A percentile compares a stretch with the other conserved stretches of the same genome.
Conservation (phyloP, 2,329 filamentous ascomycete genomes). For the Beauveria pseudobassiana region DNA sequence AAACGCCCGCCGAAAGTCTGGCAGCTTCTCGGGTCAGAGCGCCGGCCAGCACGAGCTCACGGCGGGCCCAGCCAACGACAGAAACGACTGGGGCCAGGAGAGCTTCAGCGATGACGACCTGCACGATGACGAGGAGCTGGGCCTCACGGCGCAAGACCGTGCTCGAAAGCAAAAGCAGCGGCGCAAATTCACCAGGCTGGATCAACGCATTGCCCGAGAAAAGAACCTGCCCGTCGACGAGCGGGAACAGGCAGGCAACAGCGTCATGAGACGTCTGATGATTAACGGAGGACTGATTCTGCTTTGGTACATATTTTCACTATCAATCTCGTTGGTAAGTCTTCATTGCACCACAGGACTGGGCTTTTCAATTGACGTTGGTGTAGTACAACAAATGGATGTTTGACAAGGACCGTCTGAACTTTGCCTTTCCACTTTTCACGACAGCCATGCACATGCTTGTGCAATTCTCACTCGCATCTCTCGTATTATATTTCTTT, state of each 20-base stretch:
- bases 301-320: constrained; percentile 84
- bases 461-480: constrained; percentile 80
- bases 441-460: constrained; percentile 94
- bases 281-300: constrained; percentile 77
- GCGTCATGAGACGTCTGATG: constrained; percentile 59
- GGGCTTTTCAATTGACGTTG: constrained; percentile 26
- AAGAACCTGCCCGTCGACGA: constrained; percentile 60
- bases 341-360: background rate
- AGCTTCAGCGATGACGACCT: constrained; percentile 64
- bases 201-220: constrained; percentile 59
- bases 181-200: constrained; percentile 59
- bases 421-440: constrained; percentile 93
- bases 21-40: constrained; percentile 19
- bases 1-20: constrained; percentile 12
- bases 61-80: constrained; percentile 20
- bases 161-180: constrained; percentile 59
- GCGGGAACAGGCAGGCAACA: constrained; percentile 67
- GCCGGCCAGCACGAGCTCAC: constrained; percentile 27
- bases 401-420: constrained; percentile 77
- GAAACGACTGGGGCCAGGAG: constrained; percentile 35
- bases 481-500: constrained; percentile 70
- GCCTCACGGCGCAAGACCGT: constrained; percentile 67
- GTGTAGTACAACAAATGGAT: constrained; percentile 99
- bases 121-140: constrained; percentile 84
- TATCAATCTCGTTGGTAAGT: constrained; percentile 83